phyloP scores from a whole-genome alignment of 257 asterid species.

The Euphrasia confusa region DNA sequence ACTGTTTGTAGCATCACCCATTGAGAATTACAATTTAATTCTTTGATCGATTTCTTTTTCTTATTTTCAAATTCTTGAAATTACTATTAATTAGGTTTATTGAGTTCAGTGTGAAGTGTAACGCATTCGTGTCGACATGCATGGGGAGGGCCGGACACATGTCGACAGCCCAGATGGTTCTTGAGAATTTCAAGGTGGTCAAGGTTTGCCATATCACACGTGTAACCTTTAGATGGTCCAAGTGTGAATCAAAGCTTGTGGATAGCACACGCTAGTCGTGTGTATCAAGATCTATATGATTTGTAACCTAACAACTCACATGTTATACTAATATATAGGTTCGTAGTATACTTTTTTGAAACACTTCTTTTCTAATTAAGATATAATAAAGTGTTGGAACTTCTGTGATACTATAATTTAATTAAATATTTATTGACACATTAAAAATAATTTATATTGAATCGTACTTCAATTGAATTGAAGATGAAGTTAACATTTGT shows the following conservation, averaged over 20 bases:
- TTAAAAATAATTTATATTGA: no score
- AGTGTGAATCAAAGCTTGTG: slow-evolving; percentile 24
- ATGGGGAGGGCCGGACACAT: slow-evolving; percentile 25
- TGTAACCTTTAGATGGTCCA: slow-evolving; percentile 20
- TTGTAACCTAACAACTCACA: no score
- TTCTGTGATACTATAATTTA: no score
- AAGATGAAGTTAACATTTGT: no score
- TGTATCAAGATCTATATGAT: not conserved
- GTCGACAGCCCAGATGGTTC: slow-evolving; percentile 26
- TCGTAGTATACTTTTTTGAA: no score
- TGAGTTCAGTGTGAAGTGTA: not conserved
- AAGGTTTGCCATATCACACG: slow-evolving; percentile 25
- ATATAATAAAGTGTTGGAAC: no score
- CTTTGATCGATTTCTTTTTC: not conserved
- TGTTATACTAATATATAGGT: no score
- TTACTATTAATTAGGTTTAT: not conserved
- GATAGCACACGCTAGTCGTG: not conserved
- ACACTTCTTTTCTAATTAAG: no score
- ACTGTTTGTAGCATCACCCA: slow-evolving; percentile 27
- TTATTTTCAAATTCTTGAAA: not conserved
- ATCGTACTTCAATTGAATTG: no score
- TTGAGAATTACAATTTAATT: no score
- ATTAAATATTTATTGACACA: no score
- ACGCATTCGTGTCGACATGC: slow-evolving; percentile 37
- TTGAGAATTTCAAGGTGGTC: slow-evolving; percentile 24